Percentiles rank a stretch among this genome's conserved stretches.
phyloP scores from a whole-genome alignment of 495 filamentous ascomycete genomes.

The Talaromyces ruber region DNA sequence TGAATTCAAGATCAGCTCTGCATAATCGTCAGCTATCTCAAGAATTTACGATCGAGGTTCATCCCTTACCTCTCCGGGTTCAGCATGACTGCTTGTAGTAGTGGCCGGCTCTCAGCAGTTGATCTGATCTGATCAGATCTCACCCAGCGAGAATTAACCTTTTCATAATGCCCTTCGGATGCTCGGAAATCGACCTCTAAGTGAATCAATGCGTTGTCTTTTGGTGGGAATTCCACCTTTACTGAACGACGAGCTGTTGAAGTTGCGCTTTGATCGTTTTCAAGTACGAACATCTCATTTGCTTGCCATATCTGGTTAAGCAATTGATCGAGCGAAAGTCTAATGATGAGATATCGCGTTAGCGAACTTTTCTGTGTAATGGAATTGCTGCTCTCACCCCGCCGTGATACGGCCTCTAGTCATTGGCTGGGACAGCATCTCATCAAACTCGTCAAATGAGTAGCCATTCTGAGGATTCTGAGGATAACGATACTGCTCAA shows the following conservation, averaged over 20 bases:
- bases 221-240: conserved; percentile 31
- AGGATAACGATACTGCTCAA: conserved; percentile 34
- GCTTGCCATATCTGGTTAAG: conserved; percentile 20
- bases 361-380: neutral
- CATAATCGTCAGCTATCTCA: neutral
- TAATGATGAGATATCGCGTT: neutral
- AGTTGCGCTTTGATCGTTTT: neutral
- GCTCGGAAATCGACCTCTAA: conserved; percentile 29
- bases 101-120: conserved; percentile 11
- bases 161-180: conserved; percentile 18
- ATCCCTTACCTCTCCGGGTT: conserved; percentile 24
- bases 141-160: conserved; percentile 25
- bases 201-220: conserved; percentile 18
- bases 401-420: conserved; percentile 28
- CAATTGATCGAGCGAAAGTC: conserved; percentile 13
- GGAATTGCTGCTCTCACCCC: conserved; percentile 20
- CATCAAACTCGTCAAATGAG: conserved; percentile 39
- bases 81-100: conserved; percentile 25
- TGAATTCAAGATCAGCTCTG: conserved; percentile 33
- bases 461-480: conserved; percentile 25
- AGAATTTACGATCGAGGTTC: neutral
- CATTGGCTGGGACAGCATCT: conserved; percentile 31
- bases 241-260: conserved; percentile 23
- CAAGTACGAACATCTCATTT: conserved; percentile 33
- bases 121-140: conserved; percentile 13